Percentiles rank a stretch among this genome's conserved stretches.
These are phyloP conservation scores for Inonotus hispidus DNA, from an alignment of 1,284 basidiomycete species.

Conservation along the genomic window DNA sequence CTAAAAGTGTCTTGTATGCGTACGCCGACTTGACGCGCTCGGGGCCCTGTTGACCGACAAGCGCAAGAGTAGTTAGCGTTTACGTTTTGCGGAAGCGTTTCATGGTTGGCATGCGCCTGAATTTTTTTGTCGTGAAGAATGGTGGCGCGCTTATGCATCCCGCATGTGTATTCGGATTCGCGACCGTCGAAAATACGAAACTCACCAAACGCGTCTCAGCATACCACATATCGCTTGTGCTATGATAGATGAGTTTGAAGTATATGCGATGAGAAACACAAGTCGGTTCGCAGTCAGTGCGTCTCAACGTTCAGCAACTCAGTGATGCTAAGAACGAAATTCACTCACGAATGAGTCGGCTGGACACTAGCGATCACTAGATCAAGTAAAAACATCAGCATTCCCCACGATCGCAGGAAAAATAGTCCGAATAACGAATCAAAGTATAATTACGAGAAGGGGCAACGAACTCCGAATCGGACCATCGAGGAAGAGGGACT, in stretches of 20 bases:
- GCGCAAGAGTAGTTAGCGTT: background rate
- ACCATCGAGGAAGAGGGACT: background rate
- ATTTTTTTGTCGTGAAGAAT: background rate
- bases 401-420: background rate
- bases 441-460: background rate
- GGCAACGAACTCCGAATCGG: background rate
- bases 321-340: background rate
- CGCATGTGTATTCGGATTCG: background rate
- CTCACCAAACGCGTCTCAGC: slow-evolving; percentile 72
- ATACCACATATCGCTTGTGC: slow-evolving; percentile 89
- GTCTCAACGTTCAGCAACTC: background rate
- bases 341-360: slow-evolving; percentile 64
- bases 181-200: slow-evolving; percentile 1
- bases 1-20: slow-evolving; percentile 75
- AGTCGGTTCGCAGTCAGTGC: background rate
- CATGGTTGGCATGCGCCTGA: background rate
- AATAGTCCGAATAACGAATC: background rate
- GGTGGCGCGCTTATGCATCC: background rate
- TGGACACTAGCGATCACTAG: slow-evolving; percentile 49
- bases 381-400: background rate
- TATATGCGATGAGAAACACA: background rate
- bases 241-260: slow-evolving; percentile 29
- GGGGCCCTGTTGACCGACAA: slow-evolving; percentile 47
- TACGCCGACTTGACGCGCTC: slow-evolving; percentile 83
- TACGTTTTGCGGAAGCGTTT: background rate